Conservation (phyloP, 352 stramenopile genomes). For the Phytophthora lateralis region DNA sequence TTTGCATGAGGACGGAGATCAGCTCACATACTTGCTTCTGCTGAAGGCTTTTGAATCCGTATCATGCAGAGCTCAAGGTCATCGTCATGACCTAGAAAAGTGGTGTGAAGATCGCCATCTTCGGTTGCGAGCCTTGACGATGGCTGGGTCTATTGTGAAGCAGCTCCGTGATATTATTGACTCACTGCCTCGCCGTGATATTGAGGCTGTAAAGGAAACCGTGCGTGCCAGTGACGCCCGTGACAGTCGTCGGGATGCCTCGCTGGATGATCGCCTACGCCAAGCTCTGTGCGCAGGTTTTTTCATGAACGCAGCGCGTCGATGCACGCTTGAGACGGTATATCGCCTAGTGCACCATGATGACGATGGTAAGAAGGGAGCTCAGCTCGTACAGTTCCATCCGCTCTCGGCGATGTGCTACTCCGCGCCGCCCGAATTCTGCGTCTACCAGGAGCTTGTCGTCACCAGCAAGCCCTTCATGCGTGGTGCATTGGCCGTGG, state of each 20-base stretch:
- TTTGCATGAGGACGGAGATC: slow-evolving; percentile 60
- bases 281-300: slow-evolving; percentile 65
- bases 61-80: slow-evolving; percentile 14
- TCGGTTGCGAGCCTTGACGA: slow-evolving; percentile 57
- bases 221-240: background rate
- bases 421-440: slow-evolving; percentile 51
- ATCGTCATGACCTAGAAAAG: slow-evolving; percentile 30
- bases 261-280: slow-evolving; percentile 43
- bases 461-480: slow-evolving; percentile 76
- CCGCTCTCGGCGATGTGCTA: slow-evolving; percentile 63
- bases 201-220: slow-evolving; percentile 29
- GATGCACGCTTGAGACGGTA: slow-evolving; percentile 66
- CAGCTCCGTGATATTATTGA: slow-evolving; percentile 69
- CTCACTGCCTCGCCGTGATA: slow-evolving; percentile 35
- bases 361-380: slow-evolving; percentile 20
- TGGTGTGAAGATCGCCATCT: slow-evolving; percentile 67
- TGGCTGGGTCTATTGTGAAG: slow-evolving; percentile 51
- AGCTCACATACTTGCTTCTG: slow-evolving; percentile 57
- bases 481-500: slow-evolving; percentile 56
- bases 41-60: slow-evolving; percentile 47
- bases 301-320: slow-evolving; percentile 65
- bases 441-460: slow-evolving; percentile 79
- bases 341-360: slow-evolving; percentile 49
- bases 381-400: slow-evolving; percentile 71
- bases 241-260: slow-evolving; percentile 7